Base-by-base conservation (phyloP, 805 yeast species). In the Isabelozyma gotoi region DNA sequence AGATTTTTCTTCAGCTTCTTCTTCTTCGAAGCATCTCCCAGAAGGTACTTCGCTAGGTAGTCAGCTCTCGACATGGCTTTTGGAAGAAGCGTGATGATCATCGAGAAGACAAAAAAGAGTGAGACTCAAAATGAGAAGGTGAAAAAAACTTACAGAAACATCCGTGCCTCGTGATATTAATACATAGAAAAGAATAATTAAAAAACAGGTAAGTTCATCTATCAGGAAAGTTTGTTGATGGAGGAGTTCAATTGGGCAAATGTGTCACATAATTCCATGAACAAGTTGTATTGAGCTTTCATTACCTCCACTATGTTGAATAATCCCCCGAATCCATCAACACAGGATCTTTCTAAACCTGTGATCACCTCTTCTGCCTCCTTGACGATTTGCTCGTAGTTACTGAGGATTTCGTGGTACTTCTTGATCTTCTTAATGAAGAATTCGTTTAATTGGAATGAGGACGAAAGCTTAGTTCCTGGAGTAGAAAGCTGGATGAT, bases 241-340 rank as follows among this genome's bases (percentile, higher is more conserved):
- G 29, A 24, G 29, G 29, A 24, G 29, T 85, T 92, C 33, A 84
- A 61, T 51, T 82, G 87, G 2, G 92, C 91, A 57, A 84, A 75
- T 33, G 80, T 76, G 59, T 85, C 87, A 39, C 91, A 84, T 36
- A 84, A 71, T 59, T 85, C 91, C 81, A 85, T 82, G 62, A 84
- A 86, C 41, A 85, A 65, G 36, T 71, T 71, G 57, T 83, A 85
- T 61, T 85, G 92, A 52, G 81, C 82, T 43, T 79, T 78, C 19
- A 86, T 74, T 0, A 88, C 82, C 39, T 76, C 74, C 12, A 84
- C 78, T 19, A 85, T 74, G 49, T 76, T 71, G 45, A 60, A 56
- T 40, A 71, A 60, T 40, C 68, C 59, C 39, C 74, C 69, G 46
- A 65, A 57, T 57, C 82, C 63, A 42, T 67, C 73, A 32, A 51